Base-by-base conservation (phyloP, 352 stramenopile species). In the Pythium utonaiense region DNA sequence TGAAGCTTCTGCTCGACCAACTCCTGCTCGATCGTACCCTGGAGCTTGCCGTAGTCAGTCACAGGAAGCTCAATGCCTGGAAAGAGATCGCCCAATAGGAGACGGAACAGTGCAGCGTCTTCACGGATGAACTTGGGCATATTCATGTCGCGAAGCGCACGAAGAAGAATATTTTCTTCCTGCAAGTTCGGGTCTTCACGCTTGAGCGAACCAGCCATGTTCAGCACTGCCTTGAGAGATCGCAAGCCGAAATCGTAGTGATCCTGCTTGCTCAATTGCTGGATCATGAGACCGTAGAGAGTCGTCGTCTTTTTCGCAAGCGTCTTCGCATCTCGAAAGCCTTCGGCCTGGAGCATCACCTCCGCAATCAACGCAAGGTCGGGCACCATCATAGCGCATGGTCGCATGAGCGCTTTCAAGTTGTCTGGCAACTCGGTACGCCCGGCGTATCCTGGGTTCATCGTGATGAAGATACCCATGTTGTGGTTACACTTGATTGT, bases 81-180 rank as follows among this genome's bases (percentile, higher is more conserved):
- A 55, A 98, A 98, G 3, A 98, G 60, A 60, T 97, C 91, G 17
- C 80, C 76, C 0, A 98, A 73, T 28, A 98, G 68, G 8, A 96
- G 72, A 2, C 83, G 80, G 67, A 98, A 98, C 0, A 98, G 76
- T 8, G 88, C 89, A 0, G 96, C 75, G 64, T 98, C 95, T 67
- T 98, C 89, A 34, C 85, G 78, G 21, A 98, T 82, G 57, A 98
- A 97, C 70, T 98, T 98, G 3, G 91, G 91, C 71, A 98, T 93
- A 67, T 98, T 98, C 70, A 95, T 97, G 57, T 98, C 94, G 12
- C 96, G 85, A 47, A 99, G 72, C 3, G 96, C 98, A 54, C 96
- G 87, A 34, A 98, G 88, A 6, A 99, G 74, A 51, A 99, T 95
- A 41, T 95, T 97, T 28, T 97, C 88, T 72, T 99, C 97, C n/a